phyloP scores from a whole-genome alignment of 257 asterid species.

The Jaltomata sinuosa region DNA sequence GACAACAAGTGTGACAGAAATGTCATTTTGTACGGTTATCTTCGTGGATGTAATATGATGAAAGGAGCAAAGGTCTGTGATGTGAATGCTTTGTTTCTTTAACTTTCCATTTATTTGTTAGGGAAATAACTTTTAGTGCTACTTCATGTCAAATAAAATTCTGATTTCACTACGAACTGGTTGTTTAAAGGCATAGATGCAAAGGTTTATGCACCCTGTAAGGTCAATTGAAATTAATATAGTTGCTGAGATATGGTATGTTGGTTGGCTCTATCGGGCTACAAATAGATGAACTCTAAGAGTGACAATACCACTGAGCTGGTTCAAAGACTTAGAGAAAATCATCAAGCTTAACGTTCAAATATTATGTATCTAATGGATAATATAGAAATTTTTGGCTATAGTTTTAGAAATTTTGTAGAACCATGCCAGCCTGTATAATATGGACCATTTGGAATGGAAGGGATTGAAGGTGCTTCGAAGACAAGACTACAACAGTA shows the following conservation, averaged over 20 bases:
- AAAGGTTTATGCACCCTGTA: neutral
- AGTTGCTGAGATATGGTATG: neutral
- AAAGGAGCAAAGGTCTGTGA: conserved; percentile 71
- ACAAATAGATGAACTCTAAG: neutral
- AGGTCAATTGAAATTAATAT: neutral
- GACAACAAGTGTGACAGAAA: conserved; percentile 80
- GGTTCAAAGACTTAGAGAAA: neutral
- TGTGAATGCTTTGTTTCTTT: neutral
- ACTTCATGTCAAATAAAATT: neutral
- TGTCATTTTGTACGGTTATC: conserved; percentile 74
- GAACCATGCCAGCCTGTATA: neutral
- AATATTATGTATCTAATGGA: neutral
- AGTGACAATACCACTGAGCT: neutral
- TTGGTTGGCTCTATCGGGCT: neutral
- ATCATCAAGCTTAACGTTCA: neutral
- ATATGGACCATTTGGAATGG: neutral
- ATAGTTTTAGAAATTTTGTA: neutral
- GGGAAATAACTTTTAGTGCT: neutral
- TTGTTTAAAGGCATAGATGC: neutral
- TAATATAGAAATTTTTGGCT: neutral
- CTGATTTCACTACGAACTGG: neutral
- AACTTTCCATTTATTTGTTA: neutral
- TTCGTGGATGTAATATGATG: conserved; percentile 95
- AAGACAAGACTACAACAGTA: neutral
- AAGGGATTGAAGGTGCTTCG: neutral